Evolutionary conservation across 306 rosid genomes (phyloP), one percentile per base, ranked within the genome.

Genomic region (Cicer bijugum): DNA sequence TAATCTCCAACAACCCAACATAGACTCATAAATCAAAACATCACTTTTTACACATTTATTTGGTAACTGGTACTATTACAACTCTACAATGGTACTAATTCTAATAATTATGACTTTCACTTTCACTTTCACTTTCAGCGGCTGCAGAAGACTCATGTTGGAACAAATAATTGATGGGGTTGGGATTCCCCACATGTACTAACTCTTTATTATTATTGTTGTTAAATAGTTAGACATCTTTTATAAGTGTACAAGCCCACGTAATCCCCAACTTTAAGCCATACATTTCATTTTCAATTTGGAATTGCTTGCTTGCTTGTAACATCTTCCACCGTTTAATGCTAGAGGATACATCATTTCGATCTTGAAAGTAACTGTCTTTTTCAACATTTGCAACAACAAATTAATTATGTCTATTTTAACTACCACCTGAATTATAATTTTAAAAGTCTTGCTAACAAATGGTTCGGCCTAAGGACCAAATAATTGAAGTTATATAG

Each of bases 151-250:
- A 62, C 78, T 78, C 39, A 78, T 40, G 73, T 53, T 69, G 39
- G 37, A 19, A 59, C 63, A 70, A 38, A 48, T 79, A 63, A 83
- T 64, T 75, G 72, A 63, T 48, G 72, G 80, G 76, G 72, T 67
- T 75, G 43, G 53, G 67, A 68, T 74, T 69, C 70, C 83, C 78
- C 65, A 68, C 78, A 62, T 28, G 7, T 11, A 11, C 65, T 43
- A n/a, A 8, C 72, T 61, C 47, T 38, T 16, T 16, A 16, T 40
- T 16, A 16, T 40, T 38, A 40, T 23, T 23, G 28, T 28, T 23
- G 1, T 9, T 2, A 8, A 56, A 19, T 12, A 11, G 20, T 35
- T 40, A 59, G 57, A 68, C 80, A 69, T 12, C 50, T 80, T 80
- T 69, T 61, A 40, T 12, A 6, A 35, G 53, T 16, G 12, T 58